Evolutionary conservation across 495 filamentous ascomycete species (phyloP), one percentile per base, ranked within the genome.

Genomic region (Penicillium cinerascens): DNA sequence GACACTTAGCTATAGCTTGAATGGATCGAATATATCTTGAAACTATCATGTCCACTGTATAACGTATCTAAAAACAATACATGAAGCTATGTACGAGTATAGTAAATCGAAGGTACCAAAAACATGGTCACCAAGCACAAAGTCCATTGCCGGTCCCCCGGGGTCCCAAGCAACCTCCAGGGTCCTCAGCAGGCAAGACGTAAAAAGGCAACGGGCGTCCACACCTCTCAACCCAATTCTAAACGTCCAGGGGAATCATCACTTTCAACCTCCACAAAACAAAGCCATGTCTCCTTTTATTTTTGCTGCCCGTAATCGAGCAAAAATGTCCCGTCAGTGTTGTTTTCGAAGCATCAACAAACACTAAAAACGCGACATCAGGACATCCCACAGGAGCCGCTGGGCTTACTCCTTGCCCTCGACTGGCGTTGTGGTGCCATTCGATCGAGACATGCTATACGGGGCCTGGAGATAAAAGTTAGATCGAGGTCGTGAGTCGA

Each of bases 401-500:
- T 37, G 15, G 35, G 13, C 36, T 57, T 47, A 56, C 22, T 56
- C 55, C 49, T 72, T 68, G 9, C 47, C 52, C 40, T 69, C 69
- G 37, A 67, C 64, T 17, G 75, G 73, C 9, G 75, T 76, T 22
- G 64, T 65, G 10, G 70, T 71, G 25, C 73, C 75, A 51, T 72
- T 65, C 23, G 68, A 69, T 44, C 67, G 60, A 4, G 73, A 69
- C 71, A 77, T 77, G 56, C 71, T 78, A 50, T 78, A 78, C 25
- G 75, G 75, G 33, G 72, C 75, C 75, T 78, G 46, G 4, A 41
- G 15, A 47, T 36, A 8, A 21, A 2, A 27, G 52, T 63, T 25
- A 57, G 52, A 13, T 23, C 7, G 6, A 51, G 37, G 18, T 7
- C 6, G n/a, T 7, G 4, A 17, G 6, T 4, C 9, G n/a, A 17